Base-by-base conservation (phyloP, 805 yeast genomes). In the Starmera amethionina region DNA sequence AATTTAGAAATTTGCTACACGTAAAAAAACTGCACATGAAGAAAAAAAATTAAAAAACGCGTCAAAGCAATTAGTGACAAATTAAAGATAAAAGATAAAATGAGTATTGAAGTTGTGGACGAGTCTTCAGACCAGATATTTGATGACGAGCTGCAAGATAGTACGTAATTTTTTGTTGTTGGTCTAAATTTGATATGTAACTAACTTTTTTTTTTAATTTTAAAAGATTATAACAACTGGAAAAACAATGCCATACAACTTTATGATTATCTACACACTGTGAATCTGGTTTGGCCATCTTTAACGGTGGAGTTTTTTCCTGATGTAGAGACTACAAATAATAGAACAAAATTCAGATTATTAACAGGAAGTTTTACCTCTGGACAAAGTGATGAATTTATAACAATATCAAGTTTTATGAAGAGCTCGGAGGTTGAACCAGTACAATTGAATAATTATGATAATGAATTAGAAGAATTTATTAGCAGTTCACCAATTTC, bases 231-330 rank as follows among this genome's bases (percentile, higher is more conserved):
- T 40, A 52, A 57, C 16, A 45, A 46, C 8, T 87, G 96, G 96
- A 87, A 86, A 58, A 79, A 82, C 51, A 82, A 90, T 31, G 79
- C 86, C 3, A 87, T 87, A 9, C 65, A 81, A 46, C 65, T 85
- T 41, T 87, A 87, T 59, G 84, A 80, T 49, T 72, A 81, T 45
- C 65, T 86, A 36, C 79, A 82, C 46, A 81, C 93, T 4, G 73
- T 72, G 37, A 77, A 82, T 8, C 63, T 79, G 22, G 72, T 76
- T 39, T 79, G 79, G 74, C 94, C 95, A 1, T 75, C 86, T 13
- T 60, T 84, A 44, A 67, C 88, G 0, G 71, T 82, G 14, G 75
- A 79, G 47, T 83, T 87, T 77, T 63, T 82, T 30, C 82, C 83
- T 1, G 72, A 68, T 37, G 43, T 55, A 13, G 59, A 62, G 36